These are phyloP conservation scores for Leucoagaricus sp. DNA, from an alignment of 1,284 basidiomycete species.

Conservation along the genomic window DNA sequence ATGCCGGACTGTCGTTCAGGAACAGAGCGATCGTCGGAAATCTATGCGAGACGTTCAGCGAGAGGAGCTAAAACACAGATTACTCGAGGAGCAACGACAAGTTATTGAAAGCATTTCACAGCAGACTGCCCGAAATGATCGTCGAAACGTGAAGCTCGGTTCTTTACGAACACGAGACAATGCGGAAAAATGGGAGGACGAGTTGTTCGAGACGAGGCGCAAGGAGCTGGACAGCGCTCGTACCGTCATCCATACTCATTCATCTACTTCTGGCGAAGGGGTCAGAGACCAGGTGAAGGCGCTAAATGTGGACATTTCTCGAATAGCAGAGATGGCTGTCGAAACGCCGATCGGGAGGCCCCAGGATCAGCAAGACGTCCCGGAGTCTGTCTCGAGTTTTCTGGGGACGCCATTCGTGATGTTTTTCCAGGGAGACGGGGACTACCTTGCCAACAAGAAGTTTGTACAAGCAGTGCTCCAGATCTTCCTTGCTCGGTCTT, in stretches of 20 bases:
- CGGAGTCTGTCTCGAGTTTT: neutral
- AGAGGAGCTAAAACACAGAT: neutral
- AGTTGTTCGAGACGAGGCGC: constrained; percentile 1
- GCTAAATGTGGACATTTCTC: constrained; percentile 1
- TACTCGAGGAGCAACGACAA: neutral
- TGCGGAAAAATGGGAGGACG: constrained; percentile 1
- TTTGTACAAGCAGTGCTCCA: constrained; percentile 8
- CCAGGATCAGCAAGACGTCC: neutral
- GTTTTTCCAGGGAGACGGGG: neutral
- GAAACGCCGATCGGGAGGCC: neutral
- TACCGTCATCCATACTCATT: neutral
- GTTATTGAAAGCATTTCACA: neutral
- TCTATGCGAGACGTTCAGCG: neutral
- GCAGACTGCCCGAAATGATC: neutral
- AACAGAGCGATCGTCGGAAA: neutral
- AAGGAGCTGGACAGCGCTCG: constrained; percentile 6
- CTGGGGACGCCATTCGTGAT: neutral
- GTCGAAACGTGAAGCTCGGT: neutral
- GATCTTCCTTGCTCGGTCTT: constrained; percentile 1
- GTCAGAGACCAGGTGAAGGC: neutral
- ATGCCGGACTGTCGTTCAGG: neutral
- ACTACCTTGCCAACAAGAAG: neutral
- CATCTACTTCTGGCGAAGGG: neutral
- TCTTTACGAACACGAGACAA: neutral
- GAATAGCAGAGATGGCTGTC: neutral